Conservation (phyloP, 2,329 filamentous ascomycete genomes). For the Mycosphaerella sp. region DNA sequence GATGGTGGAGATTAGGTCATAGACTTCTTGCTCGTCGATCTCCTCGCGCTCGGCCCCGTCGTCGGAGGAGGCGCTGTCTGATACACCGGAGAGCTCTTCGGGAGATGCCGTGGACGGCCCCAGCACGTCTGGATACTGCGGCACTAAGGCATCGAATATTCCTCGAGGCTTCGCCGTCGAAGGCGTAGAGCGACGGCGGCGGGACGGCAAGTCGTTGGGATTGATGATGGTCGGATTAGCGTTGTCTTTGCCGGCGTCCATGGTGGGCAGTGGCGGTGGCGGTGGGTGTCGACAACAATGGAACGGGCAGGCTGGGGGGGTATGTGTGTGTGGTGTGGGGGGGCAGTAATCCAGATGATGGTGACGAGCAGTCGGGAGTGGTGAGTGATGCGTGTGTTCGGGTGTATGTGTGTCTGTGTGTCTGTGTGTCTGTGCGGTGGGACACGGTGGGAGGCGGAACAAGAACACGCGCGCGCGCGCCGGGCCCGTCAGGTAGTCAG, state of each 20-base stretch:
- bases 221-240: conserved; percentile 92
- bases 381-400: no score
- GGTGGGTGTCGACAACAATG: background rate
- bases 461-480: no score
- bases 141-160: conserved; percentile 50
- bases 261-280: conserved; percentile 15
- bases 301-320: conserved; percentile 1
- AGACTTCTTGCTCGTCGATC: conserved; percentile 96
- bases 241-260: conserved; percentile 53
- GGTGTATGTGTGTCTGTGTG: no score
- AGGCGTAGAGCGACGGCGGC: conserved; percentile 46
- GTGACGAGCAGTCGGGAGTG: no score
- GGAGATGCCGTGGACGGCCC: conserved; percentile 21
- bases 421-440: no score
- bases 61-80: conserved; percentile 42
- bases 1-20: conserved; percentile 90
- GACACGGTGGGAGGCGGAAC: no score
- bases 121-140: conserved; percentile 44
- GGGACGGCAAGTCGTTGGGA: conserved; percentile 78
- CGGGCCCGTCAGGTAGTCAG: no score
- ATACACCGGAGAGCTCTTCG: conserved; percentile 30
- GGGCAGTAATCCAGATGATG: background rate
- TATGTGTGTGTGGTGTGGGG: background rate
- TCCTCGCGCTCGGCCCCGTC: conserved; percentile 63
- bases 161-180: conserved; percentile 42